Conservation (phyloP, 1,284 basidiomycete species). For the Phellopilus nigrolimitatus region DNA sequence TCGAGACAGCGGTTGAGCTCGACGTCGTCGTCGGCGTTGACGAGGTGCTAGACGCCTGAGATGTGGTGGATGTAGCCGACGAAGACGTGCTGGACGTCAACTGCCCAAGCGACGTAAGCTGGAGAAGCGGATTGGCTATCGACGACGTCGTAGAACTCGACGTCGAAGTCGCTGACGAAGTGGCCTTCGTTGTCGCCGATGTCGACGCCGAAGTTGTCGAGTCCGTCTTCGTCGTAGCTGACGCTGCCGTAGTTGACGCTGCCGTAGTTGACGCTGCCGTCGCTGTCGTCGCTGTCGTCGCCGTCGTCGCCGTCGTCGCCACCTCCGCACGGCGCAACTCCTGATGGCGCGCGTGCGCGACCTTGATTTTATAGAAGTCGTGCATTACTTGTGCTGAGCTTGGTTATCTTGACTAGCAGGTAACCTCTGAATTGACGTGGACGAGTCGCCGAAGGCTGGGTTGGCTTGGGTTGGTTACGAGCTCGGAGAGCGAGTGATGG, state of each 20-base stretch:
- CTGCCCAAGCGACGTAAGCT: no score
- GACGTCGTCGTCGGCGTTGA: neutral
- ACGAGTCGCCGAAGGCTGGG: no score
- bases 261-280: neutral
- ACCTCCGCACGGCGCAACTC: neutral
- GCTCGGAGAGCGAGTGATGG: neutral
- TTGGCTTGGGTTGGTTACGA: neutral
- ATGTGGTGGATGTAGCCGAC: no score
- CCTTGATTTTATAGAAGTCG: slow-evolving; percentile 12
- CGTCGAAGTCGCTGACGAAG: neutral
- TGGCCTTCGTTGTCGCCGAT: neutral
- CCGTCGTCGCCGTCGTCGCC: slow-evolving; percentile 1
- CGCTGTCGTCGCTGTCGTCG: neutral
- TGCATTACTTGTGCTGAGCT: slow-evolving; percentile 3
- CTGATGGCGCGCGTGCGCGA: slow-evolving; percentile 14
- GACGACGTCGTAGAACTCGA: neutral
- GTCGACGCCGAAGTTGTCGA: slow-evolving; percentile 4
- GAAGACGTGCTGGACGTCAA: no score
- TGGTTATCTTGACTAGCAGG: slow-evolving; percentile 1
- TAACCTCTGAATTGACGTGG: neutral
- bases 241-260: slow-evolving; percentile 1
- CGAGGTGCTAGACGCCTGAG: neutral
- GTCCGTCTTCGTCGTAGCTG: slow-evolving; percentile 3
- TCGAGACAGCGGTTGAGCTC: neutral
- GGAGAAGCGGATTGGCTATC: no score